A percentile compares a stretch with the other conserved stretches of the same genome.
Conservation (phyloP, 495 filamentous ascomycete species). For the Penicillium steckii region DNA sequence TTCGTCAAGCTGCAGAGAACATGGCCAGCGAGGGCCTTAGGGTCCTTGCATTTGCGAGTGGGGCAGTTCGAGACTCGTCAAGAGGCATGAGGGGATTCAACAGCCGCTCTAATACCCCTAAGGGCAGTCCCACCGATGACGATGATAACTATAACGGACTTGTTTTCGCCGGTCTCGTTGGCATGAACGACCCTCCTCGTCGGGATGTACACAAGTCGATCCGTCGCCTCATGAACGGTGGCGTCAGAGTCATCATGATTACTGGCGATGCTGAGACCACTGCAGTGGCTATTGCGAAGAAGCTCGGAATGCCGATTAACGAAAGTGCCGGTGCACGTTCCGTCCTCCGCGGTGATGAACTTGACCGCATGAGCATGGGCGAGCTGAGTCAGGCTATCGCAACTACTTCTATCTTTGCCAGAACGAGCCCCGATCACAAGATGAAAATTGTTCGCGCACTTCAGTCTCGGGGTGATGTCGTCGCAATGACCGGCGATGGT, state of each 20-base stretch:
- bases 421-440: constrained; percentile 96
- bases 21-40: constrained; percentile 92
- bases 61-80: constrained; percentile 40
- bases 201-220: constrained; percentile 88
- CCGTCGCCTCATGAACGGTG: constrained; percentile 84
- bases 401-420: constrained; percentile 89
- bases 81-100: constrained; percentile 32
- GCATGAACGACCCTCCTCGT: constrained; percentile 95
- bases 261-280: constrained; percentile 95
- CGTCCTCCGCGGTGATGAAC: constrained; percentile 83
- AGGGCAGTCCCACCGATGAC: constrained; percentile 44
- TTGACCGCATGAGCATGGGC: constrained; percentile 83
- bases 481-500: constrained; percentile 98
- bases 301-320: constrained; percentile 82
- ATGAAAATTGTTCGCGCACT: constrained; percentile 93
- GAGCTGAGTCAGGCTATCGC: constrained; percentile 81
- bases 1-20: constrained; percentile 76
- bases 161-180: constrained; percentile 86
- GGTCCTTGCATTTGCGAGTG: constrained; percentile 90
- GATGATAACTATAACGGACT: constrained; percentile 80
- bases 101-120: constrained; percentile 52
- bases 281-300: constrained; percentile 86
- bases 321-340: constrained; percentile 50
- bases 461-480: constrained; percentile 90
- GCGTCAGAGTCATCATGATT: constrained; percentile 97